These are phyloP conservation scores for Arthrobotrys iridis DNA, from an alignment of 2,329 filamentous ascomycete genomes.

Conservation along the genomic window DNA sequence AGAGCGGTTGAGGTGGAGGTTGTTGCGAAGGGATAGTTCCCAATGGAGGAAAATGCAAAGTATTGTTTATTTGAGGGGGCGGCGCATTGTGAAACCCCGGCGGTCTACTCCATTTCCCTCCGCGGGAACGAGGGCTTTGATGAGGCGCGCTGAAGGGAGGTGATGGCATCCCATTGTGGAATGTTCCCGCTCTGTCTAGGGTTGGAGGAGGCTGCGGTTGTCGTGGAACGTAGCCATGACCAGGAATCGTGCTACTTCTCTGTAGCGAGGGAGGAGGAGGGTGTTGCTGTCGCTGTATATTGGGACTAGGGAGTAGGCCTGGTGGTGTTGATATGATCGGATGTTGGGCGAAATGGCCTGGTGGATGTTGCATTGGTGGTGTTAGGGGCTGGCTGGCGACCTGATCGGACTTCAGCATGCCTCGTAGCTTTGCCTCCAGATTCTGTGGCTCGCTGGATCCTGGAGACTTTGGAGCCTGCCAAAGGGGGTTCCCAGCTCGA, in stretches of 20 bases:
- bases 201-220: slow-evolving; percentile 6
- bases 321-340: slow-evolving; percentile 20
- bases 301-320: slow-evolving; percentile 33
- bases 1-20: slow-evolving; percentile 14
- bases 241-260: slow-evolving; percentile 38
- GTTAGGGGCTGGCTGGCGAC: background rate
- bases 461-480: slow-evolving; percentile 8
- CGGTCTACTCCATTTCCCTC: slow-evolving; percentile 30
- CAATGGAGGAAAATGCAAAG: slow-evolving; percentile 47
- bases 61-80: slow-evolving; percentile 48
- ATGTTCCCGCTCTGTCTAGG: slow-evolving; percentile 35
- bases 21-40: slow-evolving; percentile 33
- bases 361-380: background rate
- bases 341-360: slow-evolving; percentile 8
- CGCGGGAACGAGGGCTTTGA: slow-evolving; percentile 23
- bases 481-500: slow-evolving; percentile 6
- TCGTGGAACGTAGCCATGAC: slow-evolving; percentile 1
- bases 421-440: slow-evolving; percentile 42
- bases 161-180: slow-evolving; percentile 3
- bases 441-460: background rate
- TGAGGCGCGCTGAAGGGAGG: slow-evolving; percentile 1
- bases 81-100: slow-evolving; percentile 14
- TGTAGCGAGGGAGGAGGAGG: slow-evolving; percentile 22
- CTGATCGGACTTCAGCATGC: slow-evolving; percentile 28
- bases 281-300: slow-evolving; percentile 42